Conservation (phyloP, 108 stramenopile species). For the Chaetoceros muelleri region DNA sequence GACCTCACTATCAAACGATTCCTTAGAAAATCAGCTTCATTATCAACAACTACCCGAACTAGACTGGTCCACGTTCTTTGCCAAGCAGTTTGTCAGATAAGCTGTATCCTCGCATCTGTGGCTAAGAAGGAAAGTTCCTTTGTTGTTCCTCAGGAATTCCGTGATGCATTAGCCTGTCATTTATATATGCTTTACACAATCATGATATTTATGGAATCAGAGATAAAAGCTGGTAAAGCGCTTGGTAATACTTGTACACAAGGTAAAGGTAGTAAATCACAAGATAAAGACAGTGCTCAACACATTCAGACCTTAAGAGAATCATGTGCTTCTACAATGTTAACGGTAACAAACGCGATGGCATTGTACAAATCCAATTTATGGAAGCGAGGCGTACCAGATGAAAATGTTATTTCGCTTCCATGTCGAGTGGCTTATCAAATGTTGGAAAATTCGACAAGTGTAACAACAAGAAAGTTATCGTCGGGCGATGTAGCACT, state of each 20-base stretch:
- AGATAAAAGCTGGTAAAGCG: slow-evolving; percentile 40
- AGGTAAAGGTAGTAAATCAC: slow-evolving; percentile 4
- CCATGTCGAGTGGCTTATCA: slow-evolving; percentile 81
- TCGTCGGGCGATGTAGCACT: slow-evolving; percentile 51
- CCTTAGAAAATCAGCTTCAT: slow-evolving; percentile 51
- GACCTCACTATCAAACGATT: background rate
- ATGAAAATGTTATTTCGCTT: slow-evolving; percentile 56
- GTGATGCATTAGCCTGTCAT: slow-evolving; percentile 69
- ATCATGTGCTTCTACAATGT: slow-evolving; percentile 53
- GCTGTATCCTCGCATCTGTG: background rate
- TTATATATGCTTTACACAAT: slow-evolving; percentile 84
- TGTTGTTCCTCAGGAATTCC: slow-evolving; percentile 56
- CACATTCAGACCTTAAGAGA: slow-evolving; percentile 23
- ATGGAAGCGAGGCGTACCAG: slow-evolving; percentile 76
- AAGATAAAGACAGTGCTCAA: slow-evolving; percentile 22
- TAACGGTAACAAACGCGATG: slow-evolving; percentile 51
- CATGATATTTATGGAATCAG: slow-evolving; percentile 74
- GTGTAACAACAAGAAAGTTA: slow-evolving; percentile 49
- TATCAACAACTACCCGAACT: slow-evolving; percentile 43
- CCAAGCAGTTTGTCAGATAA: slow-evolving; percentile 42
- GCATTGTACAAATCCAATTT: slow-evolving; percentile 29
- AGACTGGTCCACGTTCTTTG: slow-evolving; percentile 43
- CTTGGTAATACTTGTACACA: slow-evolving; percentile 10
- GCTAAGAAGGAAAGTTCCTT: slow-evolving; percentile 4
- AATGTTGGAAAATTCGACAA: slow-evolving; percentile 65